phyloP scores from a whole-genome alignment of 805 yeast genomes.

The Candida peoriensis region DNA sequence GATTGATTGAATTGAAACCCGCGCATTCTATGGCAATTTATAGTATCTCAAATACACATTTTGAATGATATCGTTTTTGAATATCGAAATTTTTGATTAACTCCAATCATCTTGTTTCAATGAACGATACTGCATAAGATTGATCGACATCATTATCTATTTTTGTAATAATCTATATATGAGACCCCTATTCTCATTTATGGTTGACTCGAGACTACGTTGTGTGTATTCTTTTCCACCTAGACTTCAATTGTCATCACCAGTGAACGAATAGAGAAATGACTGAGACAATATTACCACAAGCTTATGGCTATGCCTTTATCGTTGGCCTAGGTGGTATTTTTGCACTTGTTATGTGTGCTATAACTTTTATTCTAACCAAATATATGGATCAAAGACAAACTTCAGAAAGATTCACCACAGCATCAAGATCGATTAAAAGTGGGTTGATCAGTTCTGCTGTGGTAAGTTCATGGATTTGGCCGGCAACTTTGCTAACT shows the following conservation, averaged over 20 bases:
- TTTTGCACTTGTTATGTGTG: conserved; percentile 36
- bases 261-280: neutral
- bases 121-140: too few relatives aligned
- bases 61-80: too few relatives aligned
- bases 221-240: too few relatives aligned
- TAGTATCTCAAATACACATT: too few relatives aligned
- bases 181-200: too few relatives aligned
- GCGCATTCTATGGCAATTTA: too few relatives aligned
- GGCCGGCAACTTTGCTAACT: conserved; percentile 37
- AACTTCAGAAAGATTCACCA: conserved; percentile 35
- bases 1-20: too few relatives aligned
- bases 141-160: too few relatives aligned
- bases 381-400: conserved; percentile 36
- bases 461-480: conserved; percentile 42
- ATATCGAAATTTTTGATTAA: too few relatives aligned
- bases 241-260: neutral
- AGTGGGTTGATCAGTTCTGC: conserved; percentile 40
- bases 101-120: too few relatives aligned
- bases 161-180: too few relatives aligned
- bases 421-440: conserved; percentile 36
- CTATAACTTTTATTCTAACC: conserved; percentile 29
- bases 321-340: conserved; percentile 42
- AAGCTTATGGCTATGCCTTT: conserved; percentile 29
- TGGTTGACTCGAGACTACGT: too few relatives aligned
- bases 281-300: conserved; percentile 11